These are phyloP conservation scores for Haplosporangium sp. DNA, from an alignment of 371 early-diverging fungal genomes.

Conservation along the genomic window DNA sequence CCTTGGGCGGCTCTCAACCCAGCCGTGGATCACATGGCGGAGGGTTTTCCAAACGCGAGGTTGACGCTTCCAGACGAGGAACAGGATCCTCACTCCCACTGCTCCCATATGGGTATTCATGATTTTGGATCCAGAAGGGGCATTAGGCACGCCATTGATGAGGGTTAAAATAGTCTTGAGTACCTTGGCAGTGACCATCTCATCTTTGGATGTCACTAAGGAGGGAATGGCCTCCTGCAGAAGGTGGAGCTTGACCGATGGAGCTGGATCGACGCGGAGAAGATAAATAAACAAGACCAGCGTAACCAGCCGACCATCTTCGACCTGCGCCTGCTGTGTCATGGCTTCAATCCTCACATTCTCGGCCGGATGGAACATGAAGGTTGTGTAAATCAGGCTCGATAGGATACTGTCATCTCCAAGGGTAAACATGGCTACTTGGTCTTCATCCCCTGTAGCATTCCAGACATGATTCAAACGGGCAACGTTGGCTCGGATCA, in stretches of 20 bases:
- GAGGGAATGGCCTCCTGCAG: constrained; percentile 60
- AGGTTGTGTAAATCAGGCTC: constrained; percentile 55
- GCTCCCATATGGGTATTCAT: constrained; percentile 58
- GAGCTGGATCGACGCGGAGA: constrained; percentile 56
- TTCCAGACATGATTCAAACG: constrained; percentile 24
- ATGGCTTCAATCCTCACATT: constrained; percentile 33
- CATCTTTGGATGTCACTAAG: constrained; percentile 61
- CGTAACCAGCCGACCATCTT: constrained; percentile 47
- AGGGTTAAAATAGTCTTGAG: constrained; percentile 61
- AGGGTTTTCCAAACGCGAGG: constrained; percentile 72
- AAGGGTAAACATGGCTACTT: constrained; percentile 6
- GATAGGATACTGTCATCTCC: constrained; percentile 40
- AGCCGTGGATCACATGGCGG: constrained; percentile 62
- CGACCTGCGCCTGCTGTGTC: constrained; percentile 41
- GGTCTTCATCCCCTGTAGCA: neutral
- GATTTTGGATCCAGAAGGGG: constrained; percentile 32
- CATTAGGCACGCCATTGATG: constrained; percentile 53
- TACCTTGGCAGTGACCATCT: constrained; percentile 61
- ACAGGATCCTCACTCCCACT: constrained; percentile 62
- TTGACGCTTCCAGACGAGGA: constrained; percentile 60
- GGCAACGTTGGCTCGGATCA: constrained; percentile 41
- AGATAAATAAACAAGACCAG: constrained; percentile 62
- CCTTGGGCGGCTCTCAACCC: constrained; percentile 61
- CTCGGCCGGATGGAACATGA: constrained; percentile 53
- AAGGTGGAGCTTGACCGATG: constrained; percentile 54